Percentiles rank a stretch among this genome's conserved stretches.
Evolutionary conservation across 805 yeast genomes (phyloP).

Genomic region (Yamadazyma kitorensis): DNA sequence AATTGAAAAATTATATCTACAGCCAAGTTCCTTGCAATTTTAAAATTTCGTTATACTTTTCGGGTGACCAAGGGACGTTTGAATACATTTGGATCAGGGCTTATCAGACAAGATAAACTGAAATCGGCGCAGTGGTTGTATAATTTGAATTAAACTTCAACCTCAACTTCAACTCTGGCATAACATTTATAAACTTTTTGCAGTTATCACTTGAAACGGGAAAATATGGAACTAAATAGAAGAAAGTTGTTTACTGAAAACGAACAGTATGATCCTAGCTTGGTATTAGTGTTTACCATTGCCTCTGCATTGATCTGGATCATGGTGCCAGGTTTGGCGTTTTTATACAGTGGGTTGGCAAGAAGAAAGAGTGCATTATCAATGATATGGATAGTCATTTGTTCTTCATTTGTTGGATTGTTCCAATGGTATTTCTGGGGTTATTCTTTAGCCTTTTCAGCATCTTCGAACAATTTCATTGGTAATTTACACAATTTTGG

Average conservation of each 20-base stretch:
- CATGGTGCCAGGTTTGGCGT: conserved; percentile 95
- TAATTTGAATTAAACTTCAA: too few relatives aligned
- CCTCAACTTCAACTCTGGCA: too few relatives aligned
- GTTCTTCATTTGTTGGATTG: conserved; percentile 69
- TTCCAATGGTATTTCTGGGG: conserved; percentile 99
- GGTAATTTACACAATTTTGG: conserved; percentile 87
- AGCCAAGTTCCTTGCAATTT: too few relatives aligned
- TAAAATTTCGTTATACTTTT: too few relatives aligned
- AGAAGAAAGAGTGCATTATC: conserved; percentile 87
- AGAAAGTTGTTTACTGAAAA: conserved; percentile 36
- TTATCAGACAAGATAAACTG: too few relatives aligned
- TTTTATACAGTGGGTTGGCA: conserved; percentile 87
- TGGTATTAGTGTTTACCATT: conserved; percentile 44
- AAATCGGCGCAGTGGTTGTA: too few relatives aligned
- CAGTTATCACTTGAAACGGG: too few relatives aligned
- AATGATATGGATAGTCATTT: conserved; percentile 75
- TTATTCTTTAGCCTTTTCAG: conserved; percentile 84
- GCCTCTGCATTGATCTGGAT: conserved; percentile 75
- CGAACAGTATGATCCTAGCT: conserved; percentile 25
- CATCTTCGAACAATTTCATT: conserved; percentile 80
- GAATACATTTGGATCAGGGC: too few relatives aligned
- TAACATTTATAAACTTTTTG: too few relatives aligned
- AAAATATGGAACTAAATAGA: too few relatives aligned
- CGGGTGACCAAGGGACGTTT: too few relatives aligned
- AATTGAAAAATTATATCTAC: too few relatives aligned